A percentile compares a stretch with the other conserved stretches of the same genome.
phyloP scores from a whole-genome alignment of 2,329 filamentous ascomycete genomes.

The Sporothrix mexicana region DNA sequence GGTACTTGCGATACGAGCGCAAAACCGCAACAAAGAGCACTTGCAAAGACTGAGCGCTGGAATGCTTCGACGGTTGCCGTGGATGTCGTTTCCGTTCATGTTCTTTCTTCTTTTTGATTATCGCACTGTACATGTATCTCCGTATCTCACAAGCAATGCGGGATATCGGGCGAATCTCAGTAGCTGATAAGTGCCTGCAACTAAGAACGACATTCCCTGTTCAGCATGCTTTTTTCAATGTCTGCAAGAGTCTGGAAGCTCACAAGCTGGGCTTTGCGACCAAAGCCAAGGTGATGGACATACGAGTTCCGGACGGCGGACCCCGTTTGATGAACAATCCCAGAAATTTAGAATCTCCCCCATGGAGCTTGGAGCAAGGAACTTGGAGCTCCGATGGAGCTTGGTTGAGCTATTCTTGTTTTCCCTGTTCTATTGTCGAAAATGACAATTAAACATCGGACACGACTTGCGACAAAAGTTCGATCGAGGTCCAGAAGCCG shows the following conservation, averaged over 20 bases:
- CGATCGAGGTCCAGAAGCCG: slow-evolving; percentile 21
- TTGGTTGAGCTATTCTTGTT: slow-evolving; percentile 14
- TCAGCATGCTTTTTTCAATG: background rate
- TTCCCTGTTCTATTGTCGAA: background rate
- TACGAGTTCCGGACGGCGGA: background rate
- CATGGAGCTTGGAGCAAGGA: background rate
- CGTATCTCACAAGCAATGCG: background rate
- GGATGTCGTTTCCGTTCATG: background rate
- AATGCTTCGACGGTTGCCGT: slow-evolving; percentile 22
- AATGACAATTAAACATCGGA: too few species aligned
- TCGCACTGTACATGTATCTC: too few species aligned
- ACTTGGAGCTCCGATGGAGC: background rate
- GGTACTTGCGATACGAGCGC: background rate
- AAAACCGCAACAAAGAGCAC: background rate
- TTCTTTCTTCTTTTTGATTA: too few species aligned
- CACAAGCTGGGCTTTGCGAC: too few species aligned
- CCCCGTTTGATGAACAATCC: slow-evolving; percentile 15
- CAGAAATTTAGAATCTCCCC: background rate
- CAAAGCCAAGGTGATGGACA: background rate
- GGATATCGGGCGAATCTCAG: background rate
- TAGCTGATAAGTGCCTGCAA: background rate
- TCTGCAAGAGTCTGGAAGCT: background rate
- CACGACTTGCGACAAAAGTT: background rate
- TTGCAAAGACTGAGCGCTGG: background rate
- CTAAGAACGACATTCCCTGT: background rate